Percentiles rank a stretch among this genome's conserved stretches.
These are phyloP conservation scores for Phialocephala sp. DNA, from an alignment of 2,329 filamentous ascomycete genomes.

Conservation along the genomic window DNA sequence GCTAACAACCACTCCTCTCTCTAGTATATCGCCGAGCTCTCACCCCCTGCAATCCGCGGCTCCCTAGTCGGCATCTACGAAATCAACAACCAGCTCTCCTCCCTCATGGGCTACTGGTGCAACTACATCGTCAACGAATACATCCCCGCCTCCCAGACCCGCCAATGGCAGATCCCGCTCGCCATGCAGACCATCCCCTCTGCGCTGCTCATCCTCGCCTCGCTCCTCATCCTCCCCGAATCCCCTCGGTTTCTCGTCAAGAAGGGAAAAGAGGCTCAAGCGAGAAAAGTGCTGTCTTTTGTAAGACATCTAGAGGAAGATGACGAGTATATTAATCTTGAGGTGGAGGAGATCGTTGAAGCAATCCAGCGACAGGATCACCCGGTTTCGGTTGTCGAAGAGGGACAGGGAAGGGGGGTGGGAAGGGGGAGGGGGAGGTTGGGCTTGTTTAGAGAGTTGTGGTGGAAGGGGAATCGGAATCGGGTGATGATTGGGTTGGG, in stretches of 20 bases:
- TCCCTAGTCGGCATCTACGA: slow-evolving; percentile 38
- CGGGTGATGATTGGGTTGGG: slow-evolving; percentile 32
- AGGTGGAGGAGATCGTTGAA: slow-evolving; percentile 33
- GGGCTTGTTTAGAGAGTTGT: slow-evolving; percentile 29
- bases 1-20: slow-evolving; percentile 12
- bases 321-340: slow-evolving; percentile 28
- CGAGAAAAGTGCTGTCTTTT: slow-evolving; percentile 28
- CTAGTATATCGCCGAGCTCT: slow-evolving; percentile 40
- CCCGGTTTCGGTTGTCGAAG: not conserved
- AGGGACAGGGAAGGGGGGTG: too few species aligned
- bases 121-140: slow-evolving; percentile 36
- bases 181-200: slow-evolving; percentile 45
- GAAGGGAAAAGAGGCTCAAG: slow-evolving; percentile 20
- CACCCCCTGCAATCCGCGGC: slow-evolving; percentile 37
- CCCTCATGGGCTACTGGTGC: slow-evolving; percentile 36
- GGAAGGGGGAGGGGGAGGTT: not conserved
- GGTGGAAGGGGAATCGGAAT: slow-evolving; percentile 34
- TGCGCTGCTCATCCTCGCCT: slow-evolving; percentile 36
- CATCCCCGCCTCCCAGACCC: slow-evolving; percentile 20
- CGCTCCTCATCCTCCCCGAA: slow-evolving; percentile 68
- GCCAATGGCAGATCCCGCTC: slow-evolving; percentile 45
- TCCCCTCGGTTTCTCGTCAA: slow-evolving; percentile 58
- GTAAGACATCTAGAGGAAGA: slow-evolving; percentile 22
- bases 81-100: slow-evolving; percentile 38
- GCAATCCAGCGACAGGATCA: slow-evolving; percentile 29